phyloP scores from a whole-genome alignment of 345 rosid genomes.

The Syzygium grande region DNA sequence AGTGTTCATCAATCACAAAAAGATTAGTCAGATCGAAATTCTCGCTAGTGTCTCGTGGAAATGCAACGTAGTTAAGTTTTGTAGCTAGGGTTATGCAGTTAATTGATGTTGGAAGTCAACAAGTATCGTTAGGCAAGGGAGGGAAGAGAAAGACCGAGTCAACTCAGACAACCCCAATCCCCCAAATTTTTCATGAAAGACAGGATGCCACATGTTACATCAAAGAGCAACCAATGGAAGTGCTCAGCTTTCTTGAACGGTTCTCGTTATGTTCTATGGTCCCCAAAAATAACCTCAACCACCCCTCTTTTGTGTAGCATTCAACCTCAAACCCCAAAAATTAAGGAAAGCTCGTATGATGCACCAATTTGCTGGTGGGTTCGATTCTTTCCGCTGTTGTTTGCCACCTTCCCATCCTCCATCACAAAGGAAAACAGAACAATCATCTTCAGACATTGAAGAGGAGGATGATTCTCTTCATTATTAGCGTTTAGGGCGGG shows the following conservation, averaged over 20 bases:
- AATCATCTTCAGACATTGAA: neutral
- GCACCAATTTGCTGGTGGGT: neutral
- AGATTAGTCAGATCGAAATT: neutral
- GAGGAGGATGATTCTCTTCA: neutral
- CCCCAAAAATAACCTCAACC: conserved; percentile 1
- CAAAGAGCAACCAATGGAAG: neutral
- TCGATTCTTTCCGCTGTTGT: neutral
- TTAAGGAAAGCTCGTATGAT: neutral
- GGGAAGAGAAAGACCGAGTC: conserved; percentile 17
- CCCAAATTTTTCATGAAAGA: neutral
- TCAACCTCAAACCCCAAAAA: neutral
- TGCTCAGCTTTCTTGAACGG: neutral
- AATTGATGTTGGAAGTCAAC: neutral
- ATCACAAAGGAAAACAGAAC: neutral
- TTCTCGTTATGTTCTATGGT: neutral
- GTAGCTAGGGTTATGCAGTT: neutral
- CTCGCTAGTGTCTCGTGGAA: neutral
- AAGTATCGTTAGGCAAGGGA: neutral
- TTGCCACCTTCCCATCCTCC: conserved; percentile 1
- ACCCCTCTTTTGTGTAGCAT: neutral
- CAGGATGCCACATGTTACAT: neutral
- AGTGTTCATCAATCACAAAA: neutral
- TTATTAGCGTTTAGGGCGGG: neutral
- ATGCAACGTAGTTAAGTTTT: neutral
- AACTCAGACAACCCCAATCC: conserved; percentile 1